phyloP scores from a whole-genome alignment of 1,284 basidiomycete species.

The Ceratobasidium sp. region DNA sequence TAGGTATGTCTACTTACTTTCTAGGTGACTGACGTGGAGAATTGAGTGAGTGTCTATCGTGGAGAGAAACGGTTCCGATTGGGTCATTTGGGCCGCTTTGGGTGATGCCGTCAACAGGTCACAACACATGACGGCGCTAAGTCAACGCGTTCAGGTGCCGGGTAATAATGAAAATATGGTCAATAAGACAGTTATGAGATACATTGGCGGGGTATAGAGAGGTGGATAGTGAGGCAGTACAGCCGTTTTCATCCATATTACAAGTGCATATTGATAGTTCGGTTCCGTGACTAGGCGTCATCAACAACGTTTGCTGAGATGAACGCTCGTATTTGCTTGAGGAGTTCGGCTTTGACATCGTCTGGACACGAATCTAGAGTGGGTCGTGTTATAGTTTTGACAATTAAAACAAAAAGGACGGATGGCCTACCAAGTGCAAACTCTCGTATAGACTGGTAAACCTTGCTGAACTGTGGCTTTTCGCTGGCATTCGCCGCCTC shows the following conservation, averaged over 20 bases:
- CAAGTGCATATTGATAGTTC: too few relatives aligned
- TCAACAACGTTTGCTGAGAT: slow-evolving; percentile 30
- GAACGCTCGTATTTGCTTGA: slow-evolving; percentile 33
- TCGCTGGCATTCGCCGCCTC: slow-evolving; percentile 19
- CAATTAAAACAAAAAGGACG: background rate
- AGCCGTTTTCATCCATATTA: too few relatives aligned
- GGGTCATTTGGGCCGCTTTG: slow-evolving; percentile 41
- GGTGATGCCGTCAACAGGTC: slow-evolving; percentile 30
- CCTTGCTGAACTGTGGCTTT: slow-evolving; percentile 36
- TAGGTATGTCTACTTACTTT: background rate
- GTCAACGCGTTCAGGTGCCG: background rate
- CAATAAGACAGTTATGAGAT: background rate
- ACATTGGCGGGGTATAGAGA: background rate
- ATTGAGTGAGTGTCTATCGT: slow-evolving; percentile 7
- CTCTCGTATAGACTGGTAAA: slow-evolving; percentile 30
- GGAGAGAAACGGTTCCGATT: slow-evolving; percentile 12
- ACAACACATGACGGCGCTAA: slow-evolving; percentile 16
- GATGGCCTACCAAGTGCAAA: slow-evolving; percentile 24
- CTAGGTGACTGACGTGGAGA: slow-evolving; percentile 14
- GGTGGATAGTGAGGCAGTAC: too few relatives aligned
- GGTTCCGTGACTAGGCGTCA: too few relatives aligned
- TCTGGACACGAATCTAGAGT: slow-evolving; percentile 24
- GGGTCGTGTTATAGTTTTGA: background rate
- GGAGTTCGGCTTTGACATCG: slow-evolving; percentile 29
- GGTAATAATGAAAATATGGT: background rate